These are phyloP conservation scores for Backusella macrospora DNA, from an alignment of 192 early-diverging fungal species.

Conservation along the genomic window DNA sequence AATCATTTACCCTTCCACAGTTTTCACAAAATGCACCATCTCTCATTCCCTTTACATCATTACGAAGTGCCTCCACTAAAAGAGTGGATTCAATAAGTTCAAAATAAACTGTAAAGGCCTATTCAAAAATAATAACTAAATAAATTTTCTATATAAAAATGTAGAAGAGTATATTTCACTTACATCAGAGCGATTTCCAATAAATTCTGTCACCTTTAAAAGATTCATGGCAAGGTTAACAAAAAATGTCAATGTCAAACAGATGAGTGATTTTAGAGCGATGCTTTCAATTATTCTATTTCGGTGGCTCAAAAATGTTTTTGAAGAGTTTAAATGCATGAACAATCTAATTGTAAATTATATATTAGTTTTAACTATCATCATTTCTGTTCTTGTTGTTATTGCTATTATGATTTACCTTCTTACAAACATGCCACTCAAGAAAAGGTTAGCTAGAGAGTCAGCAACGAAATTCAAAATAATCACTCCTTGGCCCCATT, in stretches of 20 bases:
- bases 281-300: conserved; percentile 32
- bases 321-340: conserved; percentile 26
- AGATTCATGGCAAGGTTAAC: conserved; percentile 41
- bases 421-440: conserved; percentile 39
- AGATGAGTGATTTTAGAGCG: conserved; percentile 34
- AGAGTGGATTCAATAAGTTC: conserved; percentile 34
- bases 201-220: conserved; percentile 33
- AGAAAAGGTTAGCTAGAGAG: conserved; percentile 31
- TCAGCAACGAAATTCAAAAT: conserved; percentile 40
- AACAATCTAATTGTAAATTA: conserved; percentile 22
- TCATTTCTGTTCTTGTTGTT: not conserved
- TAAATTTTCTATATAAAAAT: not conserved
- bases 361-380: not conserved
- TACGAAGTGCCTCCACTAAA: conserved; percentile 35
- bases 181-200: conserved; percentile 33
- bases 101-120: conserved; percentile 34
- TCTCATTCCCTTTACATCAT: conserved; percentile 17
- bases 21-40: conserved; percentile 19
- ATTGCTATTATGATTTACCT: conserved; percentile 1
- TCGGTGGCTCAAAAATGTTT: conserved; percentile 12
- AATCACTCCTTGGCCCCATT: conserved; percentile 34
- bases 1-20: conserved; percentile 24
- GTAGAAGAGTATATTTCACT: not conserved
- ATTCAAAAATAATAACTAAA: conserved; percentile 19
- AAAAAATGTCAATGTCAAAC: conserved; percentile 36